Base-by-base conservation (phyloP, 1,284 basidiomycete species). In the Omphalotus olearius region DNA sequence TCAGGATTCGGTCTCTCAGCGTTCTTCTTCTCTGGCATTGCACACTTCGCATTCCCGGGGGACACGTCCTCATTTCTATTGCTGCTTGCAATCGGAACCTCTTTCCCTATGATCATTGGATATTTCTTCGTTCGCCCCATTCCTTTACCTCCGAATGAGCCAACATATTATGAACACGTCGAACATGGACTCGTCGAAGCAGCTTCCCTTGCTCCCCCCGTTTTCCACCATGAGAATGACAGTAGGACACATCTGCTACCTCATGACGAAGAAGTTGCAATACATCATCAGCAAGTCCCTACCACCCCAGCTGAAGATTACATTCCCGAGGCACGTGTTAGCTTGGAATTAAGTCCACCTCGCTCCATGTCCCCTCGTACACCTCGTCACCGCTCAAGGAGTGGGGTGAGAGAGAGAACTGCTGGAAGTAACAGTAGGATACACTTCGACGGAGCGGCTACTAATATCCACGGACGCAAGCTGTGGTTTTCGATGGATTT, bases 1-100 rank as follows among this genome's bases (percentile, higher is more conserved):
- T 88, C 88, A 0, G 91, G 88, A n/a, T 91, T 91, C 54, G 91
- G 91, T 0, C 74, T 93, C 4, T 90, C 87, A 6, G 91, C 90
- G 0, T 91, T 92, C 68, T 71, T 86, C 53, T 93, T 92, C 68
- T 85, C 85, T 18, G 75, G 79, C 0, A 64, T 90, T 16, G 81
- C 85, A 0, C 82, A 88, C 51, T 57, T 73, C 0, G 59, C 85
- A 25, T 92, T 82, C 57, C 81, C 85, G 0, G 89, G 86, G 0
- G 75, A 90, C 58, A 88, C 85, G 0, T 82, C 80, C 3, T 78
- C 79, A 4, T 83, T 92, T 51, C 68, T 93, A 2, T 69, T 83
- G 0, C 63, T 88, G n/a, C 78, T 93, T 9, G 77, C 84, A 0
- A 61, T 86, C 2, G 90, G 90, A 1, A 88, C 87, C 1, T 73